These are phyloP conservation scores for Protea cynaroides DNA, from an alignment of 164 flowering plant genomes.

Conservation along the genomic window DNA sequence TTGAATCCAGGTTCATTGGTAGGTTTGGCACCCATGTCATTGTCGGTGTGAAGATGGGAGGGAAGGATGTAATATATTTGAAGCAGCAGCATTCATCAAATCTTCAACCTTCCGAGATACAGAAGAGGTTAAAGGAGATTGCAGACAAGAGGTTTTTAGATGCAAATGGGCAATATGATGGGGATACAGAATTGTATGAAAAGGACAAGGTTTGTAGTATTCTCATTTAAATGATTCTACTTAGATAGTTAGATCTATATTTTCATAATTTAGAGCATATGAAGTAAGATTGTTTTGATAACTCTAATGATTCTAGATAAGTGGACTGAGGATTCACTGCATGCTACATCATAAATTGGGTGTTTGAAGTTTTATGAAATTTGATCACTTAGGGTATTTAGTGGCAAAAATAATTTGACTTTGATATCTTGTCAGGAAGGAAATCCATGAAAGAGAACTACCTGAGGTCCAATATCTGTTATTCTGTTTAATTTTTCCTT, in stretches of 20 bases:
- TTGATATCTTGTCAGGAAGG: not conserved
- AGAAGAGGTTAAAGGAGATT: constrained; percentile 68
- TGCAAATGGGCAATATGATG: constrained; percentile 39
- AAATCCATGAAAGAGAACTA: not conserved
- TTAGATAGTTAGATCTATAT: not conserved
- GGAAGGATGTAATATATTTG: constrained; percentile 84
- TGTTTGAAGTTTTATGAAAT: not conserved
- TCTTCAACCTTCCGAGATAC: constrained; percentile 83
- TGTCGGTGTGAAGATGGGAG: constrained; percentile 94
- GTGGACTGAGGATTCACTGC: too few relatives aligned
- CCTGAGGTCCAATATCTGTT: not conserved
- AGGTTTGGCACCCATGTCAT: constrained; percentile 88
- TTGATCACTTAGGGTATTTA: not conserved
- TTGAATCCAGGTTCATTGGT: constrained; percentile 69
- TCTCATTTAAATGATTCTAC: not conserved
- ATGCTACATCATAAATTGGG: not conserved
- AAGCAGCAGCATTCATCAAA: constrained; percentile 81
- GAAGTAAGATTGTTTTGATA: not conserved
- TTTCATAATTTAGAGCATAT: not conserved
- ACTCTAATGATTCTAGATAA: not conserved
- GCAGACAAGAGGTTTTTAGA: constrained; percentile 81
- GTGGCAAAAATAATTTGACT: not conserved
- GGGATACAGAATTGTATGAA: constrained; percentile 34
- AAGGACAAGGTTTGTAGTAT: constrained; percentile 49
- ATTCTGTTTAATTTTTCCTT: not conserved